Conservation (phyloP, 208 protist genomes). For the Crithidia thermophila region DNA sequence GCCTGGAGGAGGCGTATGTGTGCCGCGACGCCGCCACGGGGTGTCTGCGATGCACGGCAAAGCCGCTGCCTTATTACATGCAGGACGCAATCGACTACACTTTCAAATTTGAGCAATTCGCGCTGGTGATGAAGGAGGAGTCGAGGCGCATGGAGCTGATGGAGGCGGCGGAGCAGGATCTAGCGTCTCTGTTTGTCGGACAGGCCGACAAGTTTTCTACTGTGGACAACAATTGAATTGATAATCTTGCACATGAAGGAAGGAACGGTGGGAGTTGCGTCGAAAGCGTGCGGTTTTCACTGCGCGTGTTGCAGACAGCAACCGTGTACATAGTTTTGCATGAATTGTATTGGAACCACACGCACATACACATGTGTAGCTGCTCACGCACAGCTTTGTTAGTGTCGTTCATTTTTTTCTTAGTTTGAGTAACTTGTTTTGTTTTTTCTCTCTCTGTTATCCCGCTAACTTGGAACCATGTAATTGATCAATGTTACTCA, state of each 20-base stretch:
- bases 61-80: constrained; percentile 26
- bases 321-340: too few species aligned
- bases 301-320: too few species aligned
- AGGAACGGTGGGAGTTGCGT: too few species aligned
- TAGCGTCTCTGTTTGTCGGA: too few species aligned
- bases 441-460: constrained; percentile 29
- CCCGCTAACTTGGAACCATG: too few species aligned
- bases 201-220: too few species aligned
- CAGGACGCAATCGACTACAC: constrained; percentile 55
- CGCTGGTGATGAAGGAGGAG: constrained; percentile 55
- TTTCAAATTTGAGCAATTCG: constrained; percentile 52
- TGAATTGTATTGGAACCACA: too few species aligned
- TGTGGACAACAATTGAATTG: too few species aligned
- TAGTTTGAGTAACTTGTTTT: constrained; percentile 21
- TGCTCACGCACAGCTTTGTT: neutral
- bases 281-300: too few species aligned
- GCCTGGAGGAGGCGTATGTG: constrained; percentile 37
- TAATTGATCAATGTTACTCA: too few species aligned
- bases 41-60: constrained; percentile 2
- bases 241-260: too few species aligned
- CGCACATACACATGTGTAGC: neutral
- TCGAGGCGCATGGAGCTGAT: constrained; percentile 62
- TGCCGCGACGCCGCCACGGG: constrained; percentile 31
- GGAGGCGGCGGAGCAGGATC: constrained; percentile 37
- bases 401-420: constrained; percentile 8